These are phyloP conservation scores for Trematosphaeria pertusa DNA, from an alignment of 2,329 filamentous ascomycete species.

Conservation along the genomic window DNA sequence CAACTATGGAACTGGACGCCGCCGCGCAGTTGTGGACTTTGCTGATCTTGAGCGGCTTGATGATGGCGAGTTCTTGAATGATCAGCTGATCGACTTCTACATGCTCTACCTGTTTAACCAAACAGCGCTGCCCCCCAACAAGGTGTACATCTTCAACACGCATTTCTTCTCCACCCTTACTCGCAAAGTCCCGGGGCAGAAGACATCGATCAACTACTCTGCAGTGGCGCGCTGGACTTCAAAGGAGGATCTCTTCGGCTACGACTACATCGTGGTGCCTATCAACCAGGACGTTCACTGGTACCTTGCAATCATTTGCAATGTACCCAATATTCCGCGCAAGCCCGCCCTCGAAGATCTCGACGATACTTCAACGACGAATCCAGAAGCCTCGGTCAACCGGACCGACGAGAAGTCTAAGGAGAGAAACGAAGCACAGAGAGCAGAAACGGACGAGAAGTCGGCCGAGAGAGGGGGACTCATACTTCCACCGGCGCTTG, in stretches of 20 bases:
- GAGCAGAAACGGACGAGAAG: no score
- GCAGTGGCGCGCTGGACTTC: conserved; percentile 88
- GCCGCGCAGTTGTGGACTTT: conserved; percentile 70
- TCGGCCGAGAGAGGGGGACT: no score
- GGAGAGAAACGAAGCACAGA: no score
- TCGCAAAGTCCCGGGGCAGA: conserved; percentile 58
- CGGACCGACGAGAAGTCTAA: no score
- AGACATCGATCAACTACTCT: conserved; percentile 75
- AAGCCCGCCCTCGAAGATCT: conserved; percentile 27
- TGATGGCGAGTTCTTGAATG: conserved; percentile 87
- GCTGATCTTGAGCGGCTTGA: conserved; percentile 80
- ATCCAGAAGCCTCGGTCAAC: no score
- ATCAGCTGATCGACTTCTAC: conserved; percentile 91
- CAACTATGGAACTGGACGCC: conserved; percentile 66
- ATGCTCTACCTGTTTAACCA: conserved; percentile 62
- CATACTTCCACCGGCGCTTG: conserved; percentile 1
- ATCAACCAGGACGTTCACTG: conserved; percentile 88
- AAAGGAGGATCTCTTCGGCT: conserved; percentile 81
- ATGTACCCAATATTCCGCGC: conserved; percentile 70
- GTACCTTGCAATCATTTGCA: conserved; percentile 96
- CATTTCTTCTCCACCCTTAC: conserved; percentile 86
- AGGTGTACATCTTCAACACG: conserved; percentile 88
- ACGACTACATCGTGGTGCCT: conserved; percentile 89
- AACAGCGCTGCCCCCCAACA: conserved; percentile 56
- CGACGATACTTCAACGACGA: conserved; percentile 5